Evolutionary conservation across 2,329 filamentous ascomycete genomes (phyloP), one percentile per base, ranked within the genome.

Genomic region (Exserohilum rostratum): DNA sequence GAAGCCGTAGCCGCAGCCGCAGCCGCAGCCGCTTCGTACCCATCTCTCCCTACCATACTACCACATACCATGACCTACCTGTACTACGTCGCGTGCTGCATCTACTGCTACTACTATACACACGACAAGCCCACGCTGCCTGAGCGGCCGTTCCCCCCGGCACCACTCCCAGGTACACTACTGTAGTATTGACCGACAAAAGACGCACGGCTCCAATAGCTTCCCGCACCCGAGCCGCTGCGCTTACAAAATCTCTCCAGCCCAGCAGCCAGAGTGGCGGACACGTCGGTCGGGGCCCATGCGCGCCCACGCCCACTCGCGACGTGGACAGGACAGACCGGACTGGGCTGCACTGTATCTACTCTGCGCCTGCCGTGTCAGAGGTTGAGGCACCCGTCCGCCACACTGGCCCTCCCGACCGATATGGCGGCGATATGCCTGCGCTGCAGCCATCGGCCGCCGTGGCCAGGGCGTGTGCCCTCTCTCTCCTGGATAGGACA

Each of bases 181-280:
- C 22, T 25, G 30, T 44, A 39, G 49, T 20, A 42, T 35, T 45
- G 46, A 38, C 25, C 38, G 33, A 46, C 52, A 42, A 35, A 47
- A 47, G 38, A 45, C 53, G 46, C 37, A 49, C 64, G 55, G 58
- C 55, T 62, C 55, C 46, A 58, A 51, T 55, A 29, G 48, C 54
- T 53, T 57, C 54, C 62, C 60, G 60, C 55, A 61, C 50, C 58
- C 60, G 60, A 53, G 39, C 57, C 56, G 58, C 51, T 54, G 40
- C 47, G 46, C 59, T 39, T 40, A 46, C 44, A 57, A 43, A 37
- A 50, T 50, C 48, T 35, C 39, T 50, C 37, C 29, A 58, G n/a
- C n/a, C n/a, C 38, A 47, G 54, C 50, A 33, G 39, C 34, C 25
- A 54, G 39, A 54, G 53, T 49, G 37, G 44, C 42, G 20, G 45